Conservation (phyloP, 2,329 filamentous ascomycete species). For the Hortaea werneckii region DNA sequence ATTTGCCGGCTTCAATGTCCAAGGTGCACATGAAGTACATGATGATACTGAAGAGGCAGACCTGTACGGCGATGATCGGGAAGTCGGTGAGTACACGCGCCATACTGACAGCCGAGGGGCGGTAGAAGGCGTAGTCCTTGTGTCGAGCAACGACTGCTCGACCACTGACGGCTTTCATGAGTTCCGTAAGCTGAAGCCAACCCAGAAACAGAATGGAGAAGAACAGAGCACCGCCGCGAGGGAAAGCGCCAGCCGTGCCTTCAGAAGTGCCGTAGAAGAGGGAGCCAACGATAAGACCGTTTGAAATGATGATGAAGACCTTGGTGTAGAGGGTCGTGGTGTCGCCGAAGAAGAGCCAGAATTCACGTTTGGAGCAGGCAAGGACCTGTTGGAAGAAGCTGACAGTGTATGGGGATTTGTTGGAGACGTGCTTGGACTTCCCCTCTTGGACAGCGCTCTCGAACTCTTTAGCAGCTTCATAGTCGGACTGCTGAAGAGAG, state of each 20-base stretch:
- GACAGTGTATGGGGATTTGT: slow-evolving; percentile 67
- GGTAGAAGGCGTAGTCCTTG: slow-evolving; percentile 58
- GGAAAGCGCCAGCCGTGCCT: slow-evolving; percentile 52
- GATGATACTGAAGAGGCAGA: slow-evolving; percentile 50
- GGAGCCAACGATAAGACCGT: slow-evolving; percentile 65
- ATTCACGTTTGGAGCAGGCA: slow-evolving; percentile 60
- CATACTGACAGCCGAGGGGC: slow-evolving; percentile 54
- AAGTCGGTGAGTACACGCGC: slow-evolving; percentile 55
- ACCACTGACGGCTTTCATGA: slow-evolving; percentile 66
- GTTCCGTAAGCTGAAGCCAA: slow-evolving; percentile 66
- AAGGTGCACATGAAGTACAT: slow-evolving; percentile 57
- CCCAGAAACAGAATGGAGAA: slow-evolving; percentile 57
- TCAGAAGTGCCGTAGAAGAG: slow-evolving; percentile 61
- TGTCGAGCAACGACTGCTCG: slow-evolving; percentile 60
- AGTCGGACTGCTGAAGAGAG: slow-evolving; percentile 46
- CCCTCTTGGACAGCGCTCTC: slow-evolving; percentile 50
- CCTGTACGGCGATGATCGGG: slow-evolving; percentile 49
- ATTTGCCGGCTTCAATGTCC: slow-evolving; percentile 50
- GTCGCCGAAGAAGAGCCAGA: slow-evolving; percentile 70
- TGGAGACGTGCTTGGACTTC: slow-evolving; percentile 54
- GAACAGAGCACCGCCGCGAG: slow-evolving; percentile 53
- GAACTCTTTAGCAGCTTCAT: slow-evolving; percentile 54
- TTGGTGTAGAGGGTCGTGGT: slow-evolving; percentile 67
- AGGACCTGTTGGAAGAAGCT: slow-evolving; percentile 62
- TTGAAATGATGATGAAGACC: slow-evolving; percentile 65